These are phyloP conservation scores for Penicillium roqueforti DNA, from an alignment of 495 filamentous ascomycete genomes.

Conservation along the genomic window DNA sequence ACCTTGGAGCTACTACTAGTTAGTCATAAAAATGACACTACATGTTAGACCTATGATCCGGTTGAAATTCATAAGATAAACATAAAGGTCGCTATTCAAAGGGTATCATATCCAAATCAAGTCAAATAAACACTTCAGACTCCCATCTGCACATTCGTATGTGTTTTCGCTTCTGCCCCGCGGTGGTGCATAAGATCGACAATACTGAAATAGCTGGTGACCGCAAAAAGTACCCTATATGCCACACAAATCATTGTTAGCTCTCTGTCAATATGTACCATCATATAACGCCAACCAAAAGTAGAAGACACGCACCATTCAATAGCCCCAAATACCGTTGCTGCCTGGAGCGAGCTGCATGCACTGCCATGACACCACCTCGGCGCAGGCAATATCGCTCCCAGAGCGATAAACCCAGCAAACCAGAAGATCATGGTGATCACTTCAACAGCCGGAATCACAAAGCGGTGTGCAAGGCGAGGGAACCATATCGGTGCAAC, in stretches of 20 bases:
- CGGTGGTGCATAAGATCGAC: conserved; percentile 21
- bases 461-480: conserved; percentile 53
- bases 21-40: neutral
- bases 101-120: neutral
- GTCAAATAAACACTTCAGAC: conserved; percentile 8
- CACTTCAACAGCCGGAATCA: conserved; percentile 59
- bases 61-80: too few relatives aligned
- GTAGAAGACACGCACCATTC: conserved; percentile 42
- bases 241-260: neutral
- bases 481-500: conserved; percentile 58
- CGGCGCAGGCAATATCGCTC: conserved; percentile 51
- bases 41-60: neutral
- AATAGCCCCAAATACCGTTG: conserved; percentile 51
- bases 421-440: conserved; percentile 89
- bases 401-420: conserved; percentile 71
- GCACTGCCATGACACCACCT: conserved; percentile 40
- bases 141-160: conserved; percentile 22
- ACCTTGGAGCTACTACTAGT: too few relatives aligned
- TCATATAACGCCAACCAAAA: neutral
- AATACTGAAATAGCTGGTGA: conserved; percentile 32
- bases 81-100: neutral
- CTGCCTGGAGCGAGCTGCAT: conserved; percentile 50
- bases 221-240: conserved; percentile 49
- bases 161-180: conserved; percentile 20
- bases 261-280: neutral